A percentile compares a stretch with the other conserved stretches of the same genome.
Evolutionary conservation across 495 filamentous ascomycete genomes (phyloP).

Genomic region (Saxophila tyrrhenica): DNA sequence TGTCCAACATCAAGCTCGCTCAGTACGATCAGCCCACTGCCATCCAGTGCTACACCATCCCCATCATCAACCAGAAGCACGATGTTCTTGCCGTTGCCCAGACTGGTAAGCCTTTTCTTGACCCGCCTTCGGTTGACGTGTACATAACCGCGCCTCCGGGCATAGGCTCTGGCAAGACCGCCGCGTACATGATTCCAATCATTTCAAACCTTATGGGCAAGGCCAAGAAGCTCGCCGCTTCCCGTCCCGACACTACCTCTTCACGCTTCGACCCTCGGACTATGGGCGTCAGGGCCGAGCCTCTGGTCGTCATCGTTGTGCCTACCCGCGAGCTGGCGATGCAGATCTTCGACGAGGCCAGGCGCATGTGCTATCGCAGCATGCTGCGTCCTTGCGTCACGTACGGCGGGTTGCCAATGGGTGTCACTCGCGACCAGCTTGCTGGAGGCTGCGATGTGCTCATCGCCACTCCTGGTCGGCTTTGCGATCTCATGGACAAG

Average conservation of each 20-base stretch:
- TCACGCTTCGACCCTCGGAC: conserved; percentile 32
- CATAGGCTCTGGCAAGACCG: conserved; percentile 89
- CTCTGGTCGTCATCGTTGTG: conserved; percentile 71
- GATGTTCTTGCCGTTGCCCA: conserved; percentile 85
- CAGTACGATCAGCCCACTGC: conserved; percentile 62
- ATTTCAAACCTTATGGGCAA: conserved; percentile 90
- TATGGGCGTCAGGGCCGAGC: conserved; percentile 57
- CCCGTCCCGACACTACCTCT: conserved; percentile 47
- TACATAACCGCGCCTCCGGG: conserved; percentile 14
- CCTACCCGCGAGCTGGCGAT: conserved; percentile 82
- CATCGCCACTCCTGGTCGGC: conserved; percentile 75
- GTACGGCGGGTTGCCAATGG: conserved; percentile 69
- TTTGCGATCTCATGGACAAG: conserved; percentile 69
- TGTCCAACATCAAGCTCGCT: conserved; percentile 61
- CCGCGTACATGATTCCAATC: conserved; percentile 80
- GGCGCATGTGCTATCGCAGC: conserved; percentile 82
- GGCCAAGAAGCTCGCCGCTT: conserved; percentile 66
- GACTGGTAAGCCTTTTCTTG: conserved; percentile 53
- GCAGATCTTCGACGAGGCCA: conserved; percentile 88
- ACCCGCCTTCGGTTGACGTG: background rate
- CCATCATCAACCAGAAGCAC: conserved; percentile 56
- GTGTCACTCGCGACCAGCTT: conserved; percentile 58
- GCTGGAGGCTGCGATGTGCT: conserved; percentile 79
- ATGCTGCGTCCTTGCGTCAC: conserved; percentile 88
- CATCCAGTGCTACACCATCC: conserved; percentile 74